Evolutionary conservation across 768 basidiomycete species (phyloP).

Genomic region (Naganishia onofrii): DNA sequence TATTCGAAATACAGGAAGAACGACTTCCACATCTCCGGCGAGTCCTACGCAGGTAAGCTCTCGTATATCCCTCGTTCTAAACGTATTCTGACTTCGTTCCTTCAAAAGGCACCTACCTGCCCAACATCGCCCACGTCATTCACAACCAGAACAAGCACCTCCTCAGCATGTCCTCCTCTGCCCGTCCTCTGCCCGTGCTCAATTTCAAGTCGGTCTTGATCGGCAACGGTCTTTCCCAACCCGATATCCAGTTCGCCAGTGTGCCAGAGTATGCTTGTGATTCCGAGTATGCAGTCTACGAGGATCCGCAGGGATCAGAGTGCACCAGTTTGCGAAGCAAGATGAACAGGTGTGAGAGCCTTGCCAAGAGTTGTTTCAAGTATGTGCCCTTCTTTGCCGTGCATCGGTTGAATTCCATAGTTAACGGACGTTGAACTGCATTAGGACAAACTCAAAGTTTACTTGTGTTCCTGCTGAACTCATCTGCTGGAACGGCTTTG

Average conservation of each 20-base stretch:
- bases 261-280: constrained; percentile 63
- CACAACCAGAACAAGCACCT: constrained; percentile 68
- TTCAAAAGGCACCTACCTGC: constrained; percentile 63
- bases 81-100: not conserved
- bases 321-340: constrained; percentile 66
- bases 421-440: not conserved
- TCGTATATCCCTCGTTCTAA: no score
- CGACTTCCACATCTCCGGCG: constrained; percentile 53
- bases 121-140: constrained; percentile 75
- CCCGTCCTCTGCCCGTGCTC: constrained; percentile 57
- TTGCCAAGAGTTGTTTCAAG: constrained; percentile 65
- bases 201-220: constrained; percentile 80
- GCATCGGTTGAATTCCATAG: no score
- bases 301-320: constrained; percentile 63
- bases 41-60: constrained; percentile 56
- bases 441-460: constrained; percentile 45
- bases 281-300: constrained; percentile 66
- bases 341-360: constrained; percentile 68
- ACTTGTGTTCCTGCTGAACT: constrained; percentile 66
- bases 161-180: constrained; percentile 43
- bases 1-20: constrained; percentile 47
- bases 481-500: constrained; percentile 63
- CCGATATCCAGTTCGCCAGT: constrained; percentile 72
- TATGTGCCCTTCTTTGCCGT: constrained; percentile 13
- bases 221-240: constrained; percentile 69